Conservation (phyloP, 2,329 filamentous ascomycete species). For the Cladosporium sp. region DNA sequence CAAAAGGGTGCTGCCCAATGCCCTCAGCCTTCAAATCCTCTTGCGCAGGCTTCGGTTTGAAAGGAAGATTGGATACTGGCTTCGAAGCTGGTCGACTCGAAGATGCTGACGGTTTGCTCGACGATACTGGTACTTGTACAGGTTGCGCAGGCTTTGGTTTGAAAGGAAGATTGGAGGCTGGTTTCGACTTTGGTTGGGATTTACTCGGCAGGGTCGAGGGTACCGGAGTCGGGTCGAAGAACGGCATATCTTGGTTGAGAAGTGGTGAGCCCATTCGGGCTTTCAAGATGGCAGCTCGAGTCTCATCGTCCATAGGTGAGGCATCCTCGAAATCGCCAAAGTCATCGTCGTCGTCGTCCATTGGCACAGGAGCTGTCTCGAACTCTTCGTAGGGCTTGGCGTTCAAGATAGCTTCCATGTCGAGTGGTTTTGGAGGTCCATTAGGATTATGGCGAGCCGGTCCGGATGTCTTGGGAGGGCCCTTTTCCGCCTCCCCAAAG, state of each 20-base stretch:
- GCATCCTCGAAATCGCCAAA: conserved; percentile 52
- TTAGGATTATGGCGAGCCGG: conserved; percentile 6
- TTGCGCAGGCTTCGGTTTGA: conserved; percentile 18
- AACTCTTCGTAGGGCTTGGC: conserved; percentile 7
- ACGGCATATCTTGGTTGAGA: conserved; percentile 8
- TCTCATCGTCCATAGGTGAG: conserved; percentile 3
- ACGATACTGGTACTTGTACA: not conserved
- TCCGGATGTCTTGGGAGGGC: not conserved
- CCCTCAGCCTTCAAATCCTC: not conserved
- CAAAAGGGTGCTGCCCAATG: conserved; percentile 29
- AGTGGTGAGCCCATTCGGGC: conserved; percentile 7
- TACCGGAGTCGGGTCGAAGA: conserved; percentile 2
- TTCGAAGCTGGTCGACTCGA: not conserved
- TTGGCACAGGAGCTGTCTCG: conserved; percentile 20
- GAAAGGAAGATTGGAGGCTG: conserved; percentile 1
- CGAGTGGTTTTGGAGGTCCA: conserved; percentile 5
- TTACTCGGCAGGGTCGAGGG: not conserved
- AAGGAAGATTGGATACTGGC: conserved; percentile 3
- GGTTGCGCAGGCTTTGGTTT: conserved; percentile 5
- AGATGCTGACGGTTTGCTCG: not conserved
- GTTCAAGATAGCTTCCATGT: conserved; percentile 36
- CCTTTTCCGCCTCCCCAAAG: conserved; percentile 33
- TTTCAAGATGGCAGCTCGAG: conserved; percentile 7
- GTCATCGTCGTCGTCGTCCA: conserved; percentile 42
- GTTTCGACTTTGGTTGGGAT: not conserved